Evolutionary conservation across 1,284 basidiomycete genomes (phyloP).

Genomic region (Sporisorium exsertum): DNA sequence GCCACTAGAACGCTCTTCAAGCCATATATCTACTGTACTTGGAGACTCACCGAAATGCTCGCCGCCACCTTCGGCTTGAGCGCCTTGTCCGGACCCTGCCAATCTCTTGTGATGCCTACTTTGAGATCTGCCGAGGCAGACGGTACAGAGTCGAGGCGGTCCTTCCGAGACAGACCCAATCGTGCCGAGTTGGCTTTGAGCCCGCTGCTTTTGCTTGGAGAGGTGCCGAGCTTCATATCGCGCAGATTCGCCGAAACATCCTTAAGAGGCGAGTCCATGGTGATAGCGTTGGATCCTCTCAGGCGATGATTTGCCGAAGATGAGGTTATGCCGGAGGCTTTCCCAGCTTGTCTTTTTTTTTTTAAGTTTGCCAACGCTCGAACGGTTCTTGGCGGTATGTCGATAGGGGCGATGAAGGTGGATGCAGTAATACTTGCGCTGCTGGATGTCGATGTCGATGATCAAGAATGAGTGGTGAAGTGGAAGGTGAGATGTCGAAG

Average conservation of each 20-base stretch:
- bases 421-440: neutral
- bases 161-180: slow-evolving; percentile 39
- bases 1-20: neutral
- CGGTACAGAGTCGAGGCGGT: slow-evolving; percentile 49
- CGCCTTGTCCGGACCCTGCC: slow-evolving; percentile 57
- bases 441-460: neutral
- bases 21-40: neutral
- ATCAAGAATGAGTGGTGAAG: neutral
- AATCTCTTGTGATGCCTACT: slow-evolving; percentile 56
- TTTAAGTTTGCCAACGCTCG: neutral
- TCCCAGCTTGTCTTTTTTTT: neutral
- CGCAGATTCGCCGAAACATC: slow-evolving; percentile 56
- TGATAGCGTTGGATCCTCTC: neutral
- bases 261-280: slow-evolving; percentile 55
- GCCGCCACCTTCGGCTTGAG: slow-evolving; percentile 44
- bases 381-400: neutral
- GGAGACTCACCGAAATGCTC: slow-evolving; percentile 39
- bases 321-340: neutral
- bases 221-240: slow-evolving; percentile 40
- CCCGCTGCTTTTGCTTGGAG: slow-evolving; percentile 34
- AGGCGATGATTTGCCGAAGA: neutral
- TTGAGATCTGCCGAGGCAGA: slow-evolving; percentile 38
- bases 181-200: slow-evolving; percentile 27
- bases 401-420: neutral
- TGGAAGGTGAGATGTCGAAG: neutral